These are phyloP conservation scores for Tulasnella sp. DNA, from an alignment of 768 basidiomycete species.

Conservation along the genomic window DNA sequence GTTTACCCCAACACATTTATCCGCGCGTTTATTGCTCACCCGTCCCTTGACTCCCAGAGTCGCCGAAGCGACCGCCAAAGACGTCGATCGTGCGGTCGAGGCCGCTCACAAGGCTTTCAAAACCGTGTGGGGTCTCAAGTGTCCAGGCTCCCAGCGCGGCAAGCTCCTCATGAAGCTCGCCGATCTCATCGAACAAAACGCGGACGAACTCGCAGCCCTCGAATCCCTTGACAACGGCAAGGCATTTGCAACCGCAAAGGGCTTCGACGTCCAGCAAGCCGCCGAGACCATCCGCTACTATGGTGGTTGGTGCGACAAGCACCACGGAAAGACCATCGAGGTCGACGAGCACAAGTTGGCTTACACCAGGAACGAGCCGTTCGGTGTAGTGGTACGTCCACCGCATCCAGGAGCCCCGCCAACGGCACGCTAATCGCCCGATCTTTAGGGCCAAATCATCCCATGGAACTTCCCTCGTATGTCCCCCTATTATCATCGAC, in stretches of 20 bases:
- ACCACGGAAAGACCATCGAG: conserved; percentile 71
- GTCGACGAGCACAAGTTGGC: conserved; percentile 55
- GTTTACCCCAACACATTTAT: conserved; percentile 32
- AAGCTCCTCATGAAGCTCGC: conserved; percentile 61
- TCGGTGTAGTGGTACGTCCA: conserved; percentile 34
- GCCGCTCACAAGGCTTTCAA: conserved; percentile 63
- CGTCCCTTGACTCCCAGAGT: conserved; percentile 37
- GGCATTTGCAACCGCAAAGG: conserved; percentile 43
- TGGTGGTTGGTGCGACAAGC: conserved; percentile 88
- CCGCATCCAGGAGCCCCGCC: conserved; percentile 14
- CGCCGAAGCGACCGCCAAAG: conserved; percentile 58
- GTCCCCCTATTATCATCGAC: conserved; percentile 6
- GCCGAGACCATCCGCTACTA: conserved; percentile 56
- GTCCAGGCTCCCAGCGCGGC: conserved; percentile 51
- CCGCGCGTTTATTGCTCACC: not conserved
- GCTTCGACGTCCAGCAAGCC: conserved; percentile 38
- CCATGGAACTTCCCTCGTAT: conserved; percentile 47
- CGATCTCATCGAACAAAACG: conserved; percentile 57
- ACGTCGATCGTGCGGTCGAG: conserved; percentile 72
- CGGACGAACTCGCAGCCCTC: conserved; percentile 64
- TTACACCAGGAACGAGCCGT: conserved; percentile 66
- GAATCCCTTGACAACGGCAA: conserved; percentile 72
- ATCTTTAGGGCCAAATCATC: conserved; percentile 49
- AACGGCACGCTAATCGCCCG: not conserved
- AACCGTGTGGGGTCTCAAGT: conserved; percentile 64